These are phyloP conservation scores for Candida sithepensis DNA, from an alignment of 805 yeast genomes.

Conservation along the genomic window DNA sequence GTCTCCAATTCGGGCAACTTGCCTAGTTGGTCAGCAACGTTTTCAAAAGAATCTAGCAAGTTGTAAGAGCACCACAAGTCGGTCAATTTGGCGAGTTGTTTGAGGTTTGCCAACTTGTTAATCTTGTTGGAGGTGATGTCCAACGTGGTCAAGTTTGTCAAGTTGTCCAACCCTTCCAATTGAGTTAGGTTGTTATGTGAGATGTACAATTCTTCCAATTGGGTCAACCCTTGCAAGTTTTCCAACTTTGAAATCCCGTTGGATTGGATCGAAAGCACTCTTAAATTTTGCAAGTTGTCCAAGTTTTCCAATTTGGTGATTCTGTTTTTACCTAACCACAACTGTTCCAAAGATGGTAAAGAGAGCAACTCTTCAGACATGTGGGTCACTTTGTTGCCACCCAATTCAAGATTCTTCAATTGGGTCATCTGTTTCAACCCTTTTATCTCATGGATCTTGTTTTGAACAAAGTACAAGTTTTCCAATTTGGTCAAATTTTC, in stretches of 20 bases:
- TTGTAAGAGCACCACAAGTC: constrained; percentile 94
- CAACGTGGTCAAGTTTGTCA: constrained; percentile 61
- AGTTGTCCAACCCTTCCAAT: constrained; percentile 75
- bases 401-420: constrained; percentile 75
- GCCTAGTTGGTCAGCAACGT: constrained; percentile 63
- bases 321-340: constrained; percentile 92
- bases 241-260: constrained; percentile 76
- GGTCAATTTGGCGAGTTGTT: constrained; percentile 66
- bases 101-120: constrained; percentile 55
- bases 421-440: constrained; percentile 54
- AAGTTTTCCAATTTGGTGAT: constrained; percentile 65
- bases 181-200: constrained; percentile 77
- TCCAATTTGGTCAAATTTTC: constrained; percentile 58
- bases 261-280: constrained; percentile 82
- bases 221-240: constrained; percentile 68
- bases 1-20: constrained; percentile 67
- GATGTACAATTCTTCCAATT: constrained; percentile 81
- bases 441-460: constrained; percentile 71
- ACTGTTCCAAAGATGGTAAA: constrained; percentile 57
- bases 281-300: constrained; percentile 53
- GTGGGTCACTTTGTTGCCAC: constrained; percentile 73
- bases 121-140: constrained; percentile 81
- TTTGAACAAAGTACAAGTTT: constrained; percentile 83
- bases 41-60: constrained; percentile 61
- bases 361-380: constrained; percentile 54